Percentiles rank a stretch among this genome's conserved stretches.
These are phyloP conservation scores for Bretziella fagacearum DNA, from an alignment of 2,329 filamentous ascomycete species.

Conservation along the genomic window DNA sequence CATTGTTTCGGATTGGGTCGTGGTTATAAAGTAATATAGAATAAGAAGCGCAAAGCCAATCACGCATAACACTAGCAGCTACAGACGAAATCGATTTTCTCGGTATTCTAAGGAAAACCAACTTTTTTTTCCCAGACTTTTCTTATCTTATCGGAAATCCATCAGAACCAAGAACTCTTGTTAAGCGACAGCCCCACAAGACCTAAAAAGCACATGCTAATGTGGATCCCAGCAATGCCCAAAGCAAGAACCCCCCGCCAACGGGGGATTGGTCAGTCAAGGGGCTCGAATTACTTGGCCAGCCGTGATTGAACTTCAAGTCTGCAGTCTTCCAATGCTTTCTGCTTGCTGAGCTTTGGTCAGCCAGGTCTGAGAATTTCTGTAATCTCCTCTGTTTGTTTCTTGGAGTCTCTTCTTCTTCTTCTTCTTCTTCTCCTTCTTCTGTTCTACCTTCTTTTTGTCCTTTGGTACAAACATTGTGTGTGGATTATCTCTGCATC, in stretches of 20 bases:
- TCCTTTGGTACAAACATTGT: not conserved
- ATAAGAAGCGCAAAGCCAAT: conserved; percentile 6
- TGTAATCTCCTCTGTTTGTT: conserved; percentile 6
- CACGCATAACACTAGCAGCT: not conserved
- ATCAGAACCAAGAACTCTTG: not conserved
- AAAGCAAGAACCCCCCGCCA: not conserved
- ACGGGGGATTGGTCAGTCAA: not conserved
- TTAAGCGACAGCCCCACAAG: not conserved
- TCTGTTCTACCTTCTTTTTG: conserved; percentile 4
- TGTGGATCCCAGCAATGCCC: conserved; percentile 3
- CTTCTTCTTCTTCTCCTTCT: conserved; percentile 1
- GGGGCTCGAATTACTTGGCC: not conserved
- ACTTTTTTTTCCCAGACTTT: conserved; percentile 8
- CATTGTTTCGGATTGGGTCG: conserved; percentile 22
- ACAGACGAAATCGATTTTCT: not conserved
- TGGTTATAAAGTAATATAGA: not conserved
- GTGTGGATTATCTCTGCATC: not conserved
- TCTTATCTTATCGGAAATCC: conserved; percentile 7
- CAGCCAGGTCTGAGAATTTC: conserved; percentile 3
- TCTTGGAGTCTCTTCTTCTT: not conserved
- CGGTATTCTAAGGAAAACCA: not conserved
- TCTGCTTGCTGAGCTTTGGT: conserved; percentile 10
- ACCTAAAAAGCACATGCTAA: conserved; percentile 1
- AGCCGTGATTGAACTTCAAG: not conserved
- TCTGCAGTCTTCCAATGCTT: conserved; percentile 6